phyloP scores from a whole-genome alignment of 164 flowering plant species.

The Tetracentron sinense region DNA sequence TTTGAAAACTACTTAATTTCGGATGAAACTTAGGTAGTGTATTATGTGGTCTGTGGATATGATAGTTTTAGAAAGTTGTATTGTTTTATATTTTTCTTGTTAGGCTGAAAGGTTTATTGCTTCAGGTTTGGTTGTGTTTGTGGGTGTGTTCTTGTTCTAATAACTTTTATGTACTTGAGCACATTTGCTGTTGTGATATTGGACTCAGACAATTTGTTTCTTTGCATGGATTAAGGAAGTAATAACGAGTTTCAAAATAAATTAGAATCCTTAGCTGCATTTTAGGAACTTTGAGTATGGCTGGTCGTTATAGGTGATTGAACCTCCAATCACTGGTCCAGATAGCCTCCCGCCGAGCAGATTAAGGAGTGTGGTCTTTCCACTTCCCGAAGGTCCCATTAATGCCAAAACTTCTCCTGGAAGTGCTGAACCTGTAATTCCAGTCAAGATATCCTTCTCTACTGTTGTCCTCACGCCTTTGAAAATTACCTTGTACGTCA shows the following conservation, averaged over 20 bases:
- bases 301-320: slow-evolving; percentile 82
- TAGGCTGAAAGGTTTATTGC: neutral
- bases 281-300: slow-evolving; percentile 74
- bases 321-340: slow-evolving; percentile 41
- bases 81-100: neutral
- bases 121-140: neutral
- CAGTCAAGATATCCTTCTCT: slow-evolving; percentile 73
- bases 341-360: slow-evolving; percentile 73
- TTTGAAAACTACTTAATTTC: no score
- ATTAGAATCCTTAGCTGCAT: slow-evolving; percentile 64
- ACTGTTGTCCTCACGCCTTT: slow-evolving; percentile 49
- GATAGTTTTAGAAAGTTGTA: neutral
- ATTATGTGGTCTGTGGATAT: no score
- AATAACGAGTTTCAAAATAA: no score
- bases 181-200: no score
- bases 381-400: slow-evolving; percentile 98
- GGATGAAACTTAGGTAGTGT: no score
- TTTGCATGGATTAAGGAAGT: no score
- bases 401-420: slow-evolving; percentile 91
- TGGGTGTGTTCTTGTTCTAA: neutral
- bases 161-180: neutral
- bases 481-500: slow-evolving; percentile 65
- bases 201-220: no score
- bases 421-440: slow-evolving; percentile 72
- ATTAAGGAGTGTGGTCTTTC: slow-evolving; percentile 81